Evolutionary conservation across 768 basidiomycete species (phyloP), one percentile per base, ranked within the genome.

Genomic region (Kwoniella shandongensis): DNA sequence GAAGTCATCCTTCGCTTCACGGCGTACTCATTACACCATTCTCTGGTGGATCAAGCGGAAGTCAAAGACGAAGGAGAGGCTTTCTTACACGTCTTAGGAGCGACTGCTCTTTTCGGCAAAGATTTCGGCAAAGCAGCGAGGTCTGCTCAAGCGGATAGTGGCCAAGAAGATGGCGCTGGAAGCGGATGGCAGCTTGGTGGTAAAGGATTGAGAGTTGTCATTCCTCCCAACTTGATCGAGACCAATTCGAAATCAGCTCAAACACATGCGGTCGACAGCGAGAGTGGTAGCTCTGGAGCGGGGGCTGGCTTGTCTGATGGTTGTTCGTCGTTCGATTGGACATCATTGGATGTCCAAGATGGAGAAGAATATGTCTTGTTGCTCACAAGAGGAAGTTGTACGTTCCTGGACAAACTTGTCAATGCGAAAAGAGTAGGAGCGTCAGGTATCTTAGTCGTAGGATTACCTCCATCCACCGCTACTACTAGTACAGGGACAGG

Each of bases 341-440:
- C 32, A 25, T 12, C 13, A 13, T 32, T 32, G 32, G 32, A 32
- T 32, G 32, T 18, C 46, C 17, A 20, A n/a, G 18, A 5, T 22
- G 4, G n/a, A n/a, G 51, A 59, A 17, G 46, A 57, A 18, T 72
- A 59, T 38, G 57, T 91, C 22, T 71, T 96, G 15, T 57, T 81
- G 12, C 79, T 88, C 15, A 80, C 80, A 41, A 83, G 94, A 26
- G 94, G 94, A 4, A 83, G 81, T 4, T 98, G 94, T 75, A 87
- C 91, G 8, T 97, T 98, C 77, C 76, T 90, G 13, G 83, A 89
- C 63, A 99, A 99, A 78, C 80, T 93, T 15, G 47, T 84, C 12
- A 61, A 81, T 42, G 92, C 91, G 4, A 81, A 81, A 17, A 77
- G 80, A 8, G 88, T 86, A 1, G 86, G 84, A 1, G 90, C 91